Evolutionary conservation across 1,284 basidiomycete species (phyloP), one percentile per base, ranked within the genome.

Genomic region (Coniophora puteana): DNA sequence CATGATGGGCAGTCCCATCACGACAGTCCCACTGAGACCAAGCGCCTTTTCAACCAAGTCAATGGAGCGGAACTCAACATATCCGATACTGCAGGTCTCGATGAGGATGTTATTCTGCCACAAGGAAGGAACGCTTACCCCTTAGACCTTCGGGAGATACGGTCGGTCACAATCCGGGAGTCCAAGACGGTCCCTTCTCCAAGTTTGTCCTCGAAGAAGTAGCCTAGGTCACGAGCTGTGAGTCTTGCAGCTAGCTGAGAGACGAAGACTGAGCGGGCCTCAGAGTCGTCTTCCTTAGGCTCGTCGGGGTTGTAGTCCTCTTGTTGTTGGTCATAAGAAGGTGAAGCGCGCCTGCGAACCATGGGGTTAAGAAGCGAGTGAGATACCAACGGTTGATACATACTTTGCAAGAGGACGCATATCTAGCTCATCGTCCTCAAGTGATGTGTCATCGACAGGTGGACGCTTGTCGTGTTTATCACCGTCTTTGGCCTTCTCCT

Each of bases 181-280:
- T 98, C 95, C 70, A 93, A 83, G 4, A 99, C 95, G 21, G 89
- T 81, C 31, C 85, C 84, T 65, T 90, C 88, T 20, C 93, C 93
- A 24, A 97, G 76, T 63, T 92, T 93, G 62, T 96, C 91, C 73
- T 98, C 95, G 61, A 99, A 98, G 73, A 99, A 99, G 67, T 95
- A 90, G 48, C 93, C 93, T 62, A 99, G 73, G 71, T 99, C 95
- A 58, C 90, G 80, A 57, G 93, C 92, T 44, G 92, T 95, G 61
- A 98, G 83, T 57, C 92, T 83, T 44, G 93, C 91, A 53, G 95
- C 91, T 59, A 99, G 83, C 70, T 98, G 95, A 55, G 93, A 94
- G 62, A 97, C 93, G 69, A 99, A 99, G 51, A 98, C 90, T 53
- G 95, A 97, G 63, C 96, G 89, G 59, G 88, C 83, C 76, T 98